Base-by-base conservation (phyloP, 2,329 filamentous ascomycete genomes). In the Didymella exigua region DNA sequence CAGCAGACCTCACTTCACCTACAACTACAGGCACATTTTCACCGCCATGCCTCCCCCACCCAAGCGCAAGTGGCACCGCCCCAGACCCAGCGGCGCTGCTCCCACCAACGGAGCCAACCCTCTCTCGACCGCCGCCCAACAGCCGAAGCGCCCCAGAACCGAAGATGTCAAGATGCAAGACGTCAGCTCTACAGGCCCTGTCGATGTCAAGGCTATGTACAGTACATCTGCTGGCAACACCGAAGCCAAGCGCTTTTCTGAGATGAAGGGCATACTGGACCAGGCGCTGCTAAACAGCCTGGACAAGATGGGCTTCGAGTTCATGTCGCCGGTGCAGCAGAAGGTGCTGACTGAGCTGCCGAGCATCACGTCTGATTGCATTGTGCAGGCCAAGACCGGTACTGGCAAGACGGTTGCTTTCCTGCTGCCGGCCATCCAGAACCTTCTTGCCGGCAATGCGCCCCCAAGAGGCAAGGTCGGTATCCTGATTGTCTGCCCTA, bases 321-420 rank as follows among this genome's bases (percentile, higher is more conserved):
- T 66, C 60, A 82, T 83, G 81, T 80, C 79, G 6, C 80, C 82
- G 2, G 82, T 84, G 11, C 82, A 84, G 61, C 77, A 82, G 45
- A 80, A 79, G 65, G 81, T 83, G 5, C 70, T 84, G 51, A 79
- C 73, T 2, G 77, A 82, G 56, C 73, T 84, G 23, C 81, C 81
- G 7, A 74, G 68, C 33, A 77, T 78, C 67, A 76, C 75, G 33
- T 77, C 77, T 41, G 82, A 84, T 63, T 83, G 81, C 58, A 77
- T 84, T 29, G 83, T 83, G 27, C 81, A 83, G 59, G 78, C 79
- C 29, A 80, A 79, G 60, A 82, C 79, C 0, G 79, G 79, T 4
- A 81, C 79, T 1, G 79, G 79, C 49, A 82, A 82, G 62, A 82
- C 79, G 4, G 70, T 80, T 19, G 79, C 78, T 7, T 81, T 81